A percentile compares a stretch with the other conserved stretches of the same genome.
phyloP scores from a whole-genome alignment of 768 basidiomycete species.

The Termitomyces sp. region DNA sequence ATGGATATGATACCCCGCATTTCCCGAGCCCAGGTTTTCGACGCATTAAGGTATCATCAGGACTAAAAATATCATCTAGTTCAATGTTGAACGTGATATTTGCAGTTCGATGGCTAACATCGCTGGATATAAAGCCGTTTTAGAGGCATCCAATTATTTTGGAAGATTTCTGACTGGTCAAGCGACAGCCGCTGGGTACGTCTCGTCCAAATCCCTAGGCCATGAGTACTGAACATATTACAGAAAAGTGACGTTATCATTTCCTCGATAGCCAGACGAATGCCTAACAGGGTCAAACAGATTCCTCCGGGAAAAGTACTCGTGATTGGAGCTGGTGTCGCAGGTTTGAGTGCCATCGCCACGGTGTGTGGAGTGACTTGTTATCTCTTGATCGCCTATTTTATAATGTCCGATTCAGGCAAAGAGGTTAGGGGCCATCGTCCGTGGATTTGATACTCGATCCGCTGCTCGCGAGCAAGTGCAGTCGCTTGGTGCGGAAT shows the following conservation, averaged over 20 bases:
- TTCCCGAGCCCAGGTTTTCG: slow-evolving; percentile 85
- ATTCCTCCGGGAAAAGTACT: slow-evolving; percentile 85
- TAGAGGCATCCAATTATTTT: slow-evolving; percentile 87
- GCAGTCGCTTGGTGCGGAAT: slow-evolving; percentile 85
- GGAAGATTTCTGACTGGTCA: slow-evolving; percentile 88
- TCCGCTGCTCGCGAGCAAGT: slow-evolving; percentile 85
- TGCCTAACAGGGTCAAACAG: slow-evolving; percentile 27
- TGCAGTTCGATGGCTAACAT: slow-evolving; percentile 90
- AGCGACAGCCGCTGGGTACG: slow-evolving; percentile 85
- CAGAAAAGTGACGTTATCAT: slow-evolving; percentile 25
- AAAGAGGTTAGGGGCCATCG: slow-evolving; percentile 79
- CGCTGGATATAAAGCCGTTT: slow-evolving; percentile 87
- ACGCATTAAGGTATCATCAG: slow-evolving; percentile 65
- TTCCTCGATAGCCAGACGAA: not conserved
- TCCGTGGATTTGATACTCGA: slow-evolving; percentile 84
- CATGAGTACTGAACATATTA: not conserved
- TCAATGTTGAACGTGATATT: not conserved
- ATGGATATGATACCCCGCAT: slow-evolving; percentile 94
- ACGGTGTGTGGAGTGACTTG: slow-evolving; percentile 41
- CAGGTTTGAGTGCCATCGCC: slow-evolving; percentile 82
- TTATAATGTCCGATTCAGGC: slow-evolving; percentile 37
- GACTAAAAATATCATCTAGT: not conserved
- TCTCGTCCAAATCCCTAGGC: slow-evolving; percentile 7
- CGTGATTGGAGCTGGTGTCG: slow-evolving; percentile 85
- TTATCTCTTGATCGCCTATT: not conserved